Evolutionary conservation across 805 yeast species (phyloP).

Genomic region (Grigorovia humatica): DNA sequence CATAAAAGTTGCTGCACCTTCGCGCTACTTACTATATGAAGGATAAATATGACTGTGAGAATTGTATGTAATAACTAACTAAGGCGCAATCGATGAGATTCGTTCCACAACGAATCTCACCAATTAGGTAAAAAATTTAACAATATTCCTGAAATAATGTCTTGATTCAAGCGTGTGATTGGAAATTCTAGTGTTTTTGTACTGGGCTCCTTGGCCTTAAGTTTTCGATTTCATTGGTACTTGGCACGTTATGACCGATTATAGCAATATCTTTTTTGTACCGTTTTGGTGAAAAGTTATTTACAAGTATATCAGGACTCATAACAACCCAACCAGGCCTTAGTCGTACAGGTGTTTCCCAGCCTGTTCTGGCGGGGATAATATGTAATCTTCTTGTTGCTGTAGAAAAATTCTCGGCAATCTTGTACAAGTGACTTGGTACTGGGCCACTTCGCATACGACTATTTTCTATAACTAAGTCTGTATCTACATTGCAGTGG

Average conservation of each 20-base stretch:
- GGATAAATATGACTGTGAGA: no score
- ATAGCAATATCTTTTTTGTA: conserved; percentile 36
- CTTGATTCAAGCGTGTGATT: no score
- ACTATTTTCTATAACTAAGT: conserved; percentile 57
- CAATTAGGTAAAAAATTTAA: no score
- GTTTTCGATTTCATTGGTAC: conserved; percentile 61
- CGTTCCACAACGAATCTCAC: no score
- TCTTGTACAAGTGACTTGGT: conserved; percentile 67
- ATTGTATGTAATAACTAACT: no score
- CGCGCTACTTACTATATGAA: no score
- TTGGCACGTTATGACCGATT: conserved; percentile 51
- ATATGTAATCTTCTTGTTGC: conserved; percentile 78
- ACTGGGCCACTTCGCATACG: conserved; percentile 37
- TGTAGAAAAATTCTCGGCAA: conserved; percentile 82
- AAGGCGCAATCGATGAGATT: no score
- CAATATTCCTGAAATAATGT: no score
- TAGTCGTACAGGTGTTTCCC: conserved; percentile 48
- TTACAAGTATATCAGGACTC: conserved; percentile 71
- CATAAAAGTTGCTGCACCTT: no score
- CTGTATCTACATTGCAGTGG: conserved; percentile 89
- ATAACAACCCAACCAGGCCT: conserved; percentile 88
- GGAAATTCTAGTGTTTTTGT: conserved; percentile 13
- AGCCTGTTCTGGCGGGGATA: conserved; percentile 63
- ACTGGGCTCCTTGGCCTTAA: conserved; percentile 78
- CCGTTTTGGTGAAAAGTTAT: conserved; percentile 48